These are phyloP conservation scores for Penicillium capsulatum DNA, from an alignment of 2,329 filamentous ascomycete genomes.

Conservation along the genomic window DNA sequence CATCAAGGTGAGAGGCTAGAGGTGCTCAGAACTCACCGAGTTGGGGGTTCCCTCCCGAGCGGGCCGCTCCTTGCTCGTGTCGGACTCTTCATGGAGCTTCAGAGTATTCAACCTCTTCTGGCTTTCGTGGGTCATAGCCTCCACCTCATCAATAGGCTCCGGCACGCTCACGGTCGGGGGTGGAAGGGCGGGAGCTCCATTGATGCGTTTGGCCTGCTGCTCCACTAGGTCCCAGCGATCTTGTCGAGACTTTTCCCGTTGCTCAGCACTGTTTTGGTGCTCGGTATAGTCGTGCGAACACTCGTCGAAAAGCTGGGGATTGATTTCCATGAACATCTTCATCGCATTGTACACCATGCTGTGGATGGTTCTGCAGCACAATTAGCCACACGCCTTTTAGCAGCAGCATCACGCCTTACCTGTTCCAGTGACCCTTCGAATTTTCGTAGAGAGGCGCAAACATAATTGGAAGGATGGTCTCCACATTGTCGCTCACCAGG, in stretches of 20 bases:
- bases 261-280: slow-evolving; percentile 85
- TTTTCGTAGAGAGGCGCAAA: slow-evolving; percentile 98
- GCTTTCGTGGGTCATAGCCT: slow-evolving; percentile 75
- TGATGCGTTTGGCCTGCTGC: slow-evolving; percentile 70
- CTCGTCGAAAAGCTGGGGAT: slow-evolving; percentile 95
- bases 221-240: slow-evolving; percentile 84
- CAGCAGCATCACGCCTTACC: slow-evolving; percentile 53
- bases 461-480: slow-evolving; percentile 98
- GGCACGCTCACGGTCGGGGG: slow-evolving; percentile 43
- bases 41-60: slow-evolving; percentile 36
- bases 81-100: slow-evolving; percentile 74
- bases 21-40: slow-evolving; percentile 42
- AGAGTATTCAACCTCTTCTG: slow-evolving; percentile 84
- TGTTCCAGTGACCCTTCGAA: slow-evolving; percentile 98
- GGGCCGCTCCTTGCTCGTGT: slow-evolving; percentile 51
- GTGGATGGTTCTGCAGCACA: slow-evolving; percentile 76
- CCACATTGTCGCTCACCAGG: slow-evolving; percentile 96
- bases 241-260: slow-evolving; percentile 74
- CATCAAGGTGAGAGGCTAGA: slow-evolving; percentile 24
- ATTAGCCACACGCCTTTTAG: not conserved
- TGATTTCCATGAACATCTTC: slow-evolving; percentile 99
- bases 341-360: slow-evolving; percentile 99
- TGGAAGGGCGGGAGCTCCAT: slow-evolving; percentile 37
- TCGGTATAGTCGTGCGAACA: slow-evolving; percentile 98
- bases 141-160: slow-evolving; percentile 62